Evolutionary conservation across 2,329 filamentous ascomycete species (phyloP), one percentile per base, ranked within the genome.

Genomic region (Arthrocladium fulminans): DNA sequence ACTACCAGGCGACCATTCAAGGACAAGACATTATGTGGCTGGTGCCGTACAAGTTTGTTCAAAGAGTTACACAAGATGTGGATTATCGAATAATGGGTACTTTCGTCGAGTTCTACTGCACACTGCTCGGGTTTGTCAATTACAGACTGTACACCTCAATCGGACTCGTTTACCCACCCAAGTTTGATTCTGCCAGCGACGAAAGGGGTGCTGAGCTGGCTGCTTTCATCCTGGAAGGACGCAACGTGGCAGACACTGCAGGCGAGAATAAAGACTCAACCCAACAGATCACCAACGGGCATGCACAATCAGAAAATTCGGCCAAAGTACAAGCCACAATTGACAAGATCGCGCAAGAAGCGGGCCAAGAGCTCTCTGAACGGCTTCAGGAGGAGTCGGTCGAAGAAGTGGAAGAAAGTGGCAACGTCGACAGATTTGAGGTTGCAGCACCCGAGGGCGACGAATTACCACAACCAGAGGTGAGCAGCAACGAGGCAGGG

Each of bases 51-150:
- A 88, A 88, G 67, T 98, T 98, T 70, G 95, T 97, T 63, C 92
- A 98, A 73, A 78, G 86, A 58, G 83, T 95, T 12, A 86, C 92
- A 34, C 87, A 85, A 50, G 92, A 98, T 67, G 85, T 98, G 55
- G 92, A 98, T 67, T 98, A 96, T 72, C 79, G 92, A 61, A 98
- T 98, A 69, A 98, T 98, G 92, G 90, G 88, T 51, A 98, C 92
- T 3, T 98, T 98, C 64, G 83, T 98, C 56, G 90, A 98, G 67
- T 98, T 98, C 67, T 98, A 98, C 74, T 95, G 94, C 61, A 97
- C 90, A 3, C 76, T 98, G 12, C 75, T 98, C 17, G 86, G 90
- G 52, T 98, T 98, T 62, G 82, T 97, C 69, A 96, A 98, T 75
- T 98, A 88, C 75, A 77, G 88, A 55, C 75, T 98, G 40, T 98